Base-by-base conservation (phyloP, 768 basidiomycete genomes). In the Coprinopsis cinerea region DNA sequence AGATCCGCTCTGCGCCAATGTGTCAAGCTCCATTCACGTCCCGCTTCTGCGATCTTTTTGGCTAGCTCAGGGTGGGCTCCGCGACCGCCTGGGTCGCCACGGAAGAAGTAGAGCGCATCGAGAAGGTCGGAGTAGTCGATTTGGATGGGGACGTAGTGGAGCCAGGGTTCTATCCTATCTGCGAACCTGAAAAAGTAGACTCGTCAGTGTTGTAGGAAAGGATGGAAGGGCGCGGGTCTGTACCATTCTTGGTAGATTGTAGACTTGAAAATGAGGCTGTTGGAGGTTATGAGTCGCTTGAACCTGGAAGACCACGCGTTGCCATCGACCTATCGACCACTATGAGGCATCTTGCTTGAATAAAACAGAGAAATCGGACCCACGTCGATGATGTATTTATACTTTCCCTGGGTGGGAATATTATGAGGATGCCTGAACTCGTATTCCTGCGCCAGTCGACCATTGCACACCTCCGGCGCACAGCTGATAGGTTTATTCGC, bases 181-280 rank as follows among this genome's bases (percentile, higher is more conserved):
- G 64, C 67, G 52, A 67, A 83, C 80, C 79, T 81, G 54, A 24
- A 23, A 25, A 47, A 5, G 9, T 10, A 65, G 9, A 43, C 11
- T 26, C 47, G 22, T 35, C 7, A 15, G 46, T 3, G 18, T 4
- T 23, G 20, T 13, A 10, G 11, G 42, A 5, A 9, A 23, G 9
- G 10, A 25, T 5, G 11, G 11, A 5, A 17, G 11, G 24, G 24
- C 11, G 9, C 24, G 54, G 53, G 3, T 70, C 69, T 67, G 11
- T 58, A 81, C 86, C 86, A 88, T 64, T 87, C 86, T 0, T 83
- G 84, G 58, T 82, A 86, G 53, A 86, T 75, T 0, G 84, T 86
- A 27, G 80, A 71, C 59, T 87, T 86, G 67, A 88, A 78, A 4
- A 86, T 67, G 11, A 84, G 65, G 0, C 83, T 72, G 22, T 83